These are phyloP conservation scores for Chaetoceros tenuissimus DNA, from an alignment of 108 stramenopile genomes.

Conservation along the genomic window DNA sequence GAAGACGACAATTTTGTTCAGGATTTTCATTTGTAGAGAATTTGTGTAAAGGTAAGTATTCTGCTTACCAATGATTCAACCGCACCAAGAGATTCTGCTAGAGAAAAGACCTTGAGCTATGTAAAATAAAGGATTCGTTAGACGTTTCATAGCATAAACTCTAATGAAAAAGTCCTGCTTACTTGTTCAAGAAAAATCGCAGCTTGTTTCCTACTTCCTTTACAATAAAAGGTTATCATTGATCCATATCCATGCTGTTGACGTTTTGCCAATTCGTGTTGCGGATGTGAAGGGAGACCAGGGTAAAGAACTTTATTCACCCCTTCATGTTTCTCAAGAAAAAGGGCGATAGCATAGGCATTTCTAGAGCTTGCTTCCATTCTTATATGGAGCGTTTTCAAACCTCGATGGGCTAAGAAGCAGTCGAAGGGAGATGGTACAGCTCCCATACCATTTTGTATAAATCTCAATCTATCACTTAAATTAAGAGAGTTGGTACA, in stretches of 20 bases:
- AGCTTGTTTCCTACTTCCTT: slow-evolving; percentile 54
- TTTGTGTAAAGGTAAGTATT: too few relatives aligned
- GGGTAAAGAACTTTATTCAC: slow-evolving; percentile 75
- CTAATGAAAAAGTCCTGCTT: neutral
- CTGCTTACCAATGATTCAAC: slow-evolving; percentile 78
- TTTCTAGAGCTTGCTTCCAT: slow-evolving; percentile 51
- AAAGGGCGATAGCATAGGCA: slow-evolving; percentile 64
- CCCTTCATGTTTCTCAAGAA: slow-evolving; percentile 46
- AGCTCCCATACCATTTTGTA: slow-evolving; percentile 88
- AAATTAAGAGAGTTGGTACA: slow-evolving; percentile 55
- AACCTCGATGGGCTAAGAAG: slow-evolving; percentile 78
- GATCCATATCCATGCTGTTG: slow-evolving; percentile 77
- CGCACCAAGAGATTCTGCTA: slow-evolving; percentile 70
- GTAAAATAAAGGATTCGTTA: slow-evolving; percentile 23
- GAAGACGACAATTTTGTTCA: too few relatives aligned
- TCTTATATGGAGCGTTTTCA: slow-evolving; percentile 86
- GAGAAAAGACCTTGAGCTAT: slow-evolving; percentile 29
- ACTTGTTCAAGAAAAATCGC: slow-evolving; percentile 43
- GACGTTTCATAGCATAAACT: neutral
- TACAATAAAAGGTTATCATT: slow-evolving; percentile 85
- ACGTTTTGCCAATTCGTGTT: slow-evolving; percentile 64
- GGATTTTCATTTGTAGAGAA: too few relatives aligned
- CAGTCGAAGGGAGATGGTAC: slow-evolving; percentile 87
- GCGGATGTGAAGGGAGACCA: slow-evolving; percentile 72
- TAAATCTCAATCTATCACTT: slow-evolving; percentile 58